Conservation (phyloP, 2,329 filamentous ascomycete species). For the Akanthomyces lecanii region DNA sequence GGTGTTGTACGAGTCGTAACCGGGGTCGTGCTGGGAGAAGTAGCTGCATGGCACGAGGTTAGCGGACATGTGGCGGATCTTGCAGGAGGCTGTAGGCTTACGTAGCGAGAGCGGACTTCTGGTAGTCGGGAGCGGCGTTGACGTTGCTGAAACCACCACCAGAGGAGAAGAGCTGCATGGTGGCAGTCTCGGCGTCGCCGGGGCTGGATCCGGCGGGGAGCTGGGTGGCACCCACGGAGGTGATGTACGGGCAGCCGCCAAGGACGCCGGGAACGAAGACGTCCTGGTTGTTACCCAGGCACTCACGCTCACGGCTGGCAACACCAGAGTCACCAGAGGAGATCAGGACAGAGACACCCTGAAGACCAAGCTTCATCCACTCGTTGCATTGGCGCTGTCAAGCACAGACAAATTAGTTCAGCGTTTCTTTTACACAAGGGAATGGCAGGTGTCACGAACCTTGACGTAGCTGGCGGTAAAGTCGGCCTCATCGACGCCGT, state of each 20-base stretch:
- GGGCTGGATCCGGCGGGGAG: constrained; percentile 35
- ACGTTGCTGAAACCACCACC: constrained; percentile 34
- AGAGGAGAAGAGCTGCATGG: constrained; percentile 36
- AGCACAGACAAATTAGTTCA: not conserved
- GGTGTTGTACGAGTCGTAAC: constrained; percentile 3
- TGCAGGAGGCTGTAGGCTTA: not conserved
- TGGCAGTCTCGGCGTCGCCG: constrained; percentile 42
- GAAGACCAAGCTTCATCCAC: constrained; percentile 44
- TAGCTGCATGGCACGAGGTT: constrained; percentile 19
- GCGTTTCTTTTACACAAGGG: not conserved
- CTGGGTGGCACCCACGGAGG: constrained; percentile 47
- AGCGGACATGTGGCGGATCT: not conserved
- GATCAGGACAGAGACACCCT: constrained; percentile 38
- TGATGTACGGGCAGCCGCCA: constrained; percentile 43
- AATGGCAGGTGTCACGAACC: not conserved
- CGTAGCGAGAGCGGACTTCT: constrained; percentile 34
- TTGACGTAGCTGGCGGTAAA: constrained; percentile 39
- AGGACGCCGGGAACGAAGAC: constrained; percentile 33
- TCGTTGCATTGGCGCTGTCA: constrained; percentile 36
- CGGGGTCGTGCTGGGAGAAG: constrained; percentile 34
- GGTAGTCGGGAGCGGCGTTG: constrained; percentile 44
- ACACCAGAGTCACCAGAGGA: constrained; percentile 40
- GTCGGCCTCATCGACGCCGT: constrained; percentile 45
- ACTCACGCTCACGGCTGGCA: constrained; percentile 23
- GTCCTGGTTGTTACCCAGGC: constrained; percentile 17